Conservation (phyloP, 139 green algal genomes). For the Chlorella vulgaris region DNA sequence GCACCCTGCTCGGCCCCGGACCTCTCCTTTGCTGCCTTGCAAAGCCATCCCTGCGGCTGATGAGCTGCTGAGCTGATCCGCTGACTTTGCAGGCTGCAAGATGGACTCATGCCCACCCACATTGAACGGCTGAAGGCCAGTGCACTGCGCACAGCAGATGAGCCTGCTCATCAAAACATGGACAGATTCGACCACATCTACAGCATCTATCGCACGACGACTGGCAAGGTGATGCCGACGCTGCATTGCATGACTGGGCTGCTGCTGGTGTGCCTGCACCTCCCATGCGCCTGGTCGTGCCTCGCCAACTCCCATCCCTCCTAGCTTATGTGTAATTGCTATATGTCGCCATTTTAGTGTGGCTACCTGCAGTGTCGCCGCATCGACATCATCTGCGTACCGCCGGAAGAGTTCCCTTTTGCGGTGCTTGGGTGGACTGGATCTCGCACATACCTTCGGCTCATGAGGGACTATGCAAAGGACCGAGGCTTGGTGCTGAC, state of each 20-base stretch:
- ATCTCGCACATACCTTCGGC: constrained; percentile 36
- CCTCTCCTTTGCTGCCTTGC: neutral
- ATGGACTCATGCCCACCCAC: constrained; percentile 7
- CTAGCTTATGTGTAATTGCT: too few relatives aligned
- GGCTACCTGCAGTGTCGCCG: constrained; percentile 33
- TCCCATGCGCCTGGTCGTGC: too few relatives aligned
- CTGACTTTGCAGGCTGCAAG: constrained; percentile 22
- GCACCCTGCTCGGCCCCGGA: too few relatives aligned
- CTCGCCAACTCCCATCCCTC: too few relatives aligned
- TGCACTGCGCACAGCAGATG: too few relatives aligned
- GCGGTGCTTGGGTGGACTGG: constrained; percentile 50
- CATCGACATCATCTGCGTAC: constrained; percentile 52
- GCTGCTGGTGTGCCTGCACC: neutral
- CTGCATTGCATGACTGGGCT: neutral
- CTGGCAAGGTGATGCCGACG: constrained; percentile 16
- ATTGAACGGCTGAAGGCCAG: constrained; percentile 3
- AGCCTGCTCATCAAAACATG: too few relatives aligned
- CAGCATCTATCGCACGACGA: constrained; percentile 34
- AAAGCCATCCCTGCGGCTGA: too few relatives aligned
- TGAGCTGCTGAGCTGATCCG: too few relatives aligned
- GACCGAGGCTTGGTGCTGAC: constrained; percentile 44
- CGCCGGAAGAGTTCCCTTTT: constrained; percentile 38
- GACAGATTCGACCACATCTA: constrained; percentile 57
- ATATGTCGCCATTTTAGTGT: too few relatives aligned
- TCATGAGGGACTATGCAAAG: constrained; percentile 46